phyloP scores from a whole-genome alignment of 2,329 filamentous ascomycete species.

The Scytalidium sp. region DNA sequence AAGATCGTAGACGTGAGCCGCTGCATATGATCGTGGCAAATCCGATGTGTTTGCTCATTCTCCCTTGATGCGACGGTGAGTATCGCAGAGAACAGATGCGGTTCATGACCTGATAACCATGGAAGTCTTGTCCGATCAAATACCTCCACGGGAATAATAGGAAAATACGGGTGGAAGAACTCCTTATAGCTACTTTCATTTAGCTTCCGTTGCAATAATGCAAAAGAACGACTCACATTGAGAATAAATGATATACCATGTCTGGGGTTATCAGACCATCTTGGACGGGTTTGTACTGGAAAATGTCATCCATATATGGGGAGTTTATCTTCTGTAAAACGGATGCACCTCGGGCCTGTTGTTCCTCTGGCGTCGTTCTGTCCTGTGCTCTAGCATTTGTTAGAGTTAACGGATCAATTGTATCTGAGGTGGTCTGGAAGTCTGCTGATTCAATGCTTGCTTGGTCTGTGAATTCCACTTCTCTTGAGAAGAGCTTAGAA shows the following conservation, averaged over 20 bases:
- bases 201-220: not conserved
- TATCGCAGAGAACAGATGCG: constrained; percentile 66
- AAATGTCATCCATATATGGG: constrained; percentile 14
- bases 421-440: constrained; percentile 28
- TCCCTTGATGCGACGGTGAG: constrained; percentile 71
- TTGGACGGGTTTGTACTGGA: constrained; percentile 24
- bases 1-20: constrained; percentile 65
- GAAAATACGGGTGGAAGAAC: constrained; percentile 66
- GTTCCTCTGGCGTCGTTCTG: constrained; percentile 11
- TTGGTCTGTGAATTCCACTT: constrained; percentile 10
- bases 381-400: constrained; percentile 27
- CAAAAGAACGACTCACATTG: constrained; percentile 11
- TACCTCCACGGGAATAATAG: constrained; percentile 54
- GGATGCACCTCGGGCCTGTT: constrained; percentile 6
- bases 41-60: constrained; percentile 60
- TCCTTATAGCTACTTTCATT: constrained; percentile 20
- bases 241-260: constrained; percentile 23
- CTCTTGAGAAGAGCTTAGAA: no score
- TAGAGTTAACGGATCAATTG: constrained; percentile 28
- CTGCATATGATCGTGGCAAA: constrained; percentile 69
- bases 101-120: constrained; percentile 54
- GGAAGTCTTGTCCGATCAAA: constrained; percentile 50
- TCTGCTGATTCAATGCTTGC: constrained; percentile 26
- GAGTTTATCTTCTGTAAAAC: constrained; percentile 8
- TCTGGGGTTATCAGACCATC: constrained; percentile 22